Evolutionary conservation across 805 yeast species (phyloP).

Genomic region (Ogataea nonfermentans): DNA sequence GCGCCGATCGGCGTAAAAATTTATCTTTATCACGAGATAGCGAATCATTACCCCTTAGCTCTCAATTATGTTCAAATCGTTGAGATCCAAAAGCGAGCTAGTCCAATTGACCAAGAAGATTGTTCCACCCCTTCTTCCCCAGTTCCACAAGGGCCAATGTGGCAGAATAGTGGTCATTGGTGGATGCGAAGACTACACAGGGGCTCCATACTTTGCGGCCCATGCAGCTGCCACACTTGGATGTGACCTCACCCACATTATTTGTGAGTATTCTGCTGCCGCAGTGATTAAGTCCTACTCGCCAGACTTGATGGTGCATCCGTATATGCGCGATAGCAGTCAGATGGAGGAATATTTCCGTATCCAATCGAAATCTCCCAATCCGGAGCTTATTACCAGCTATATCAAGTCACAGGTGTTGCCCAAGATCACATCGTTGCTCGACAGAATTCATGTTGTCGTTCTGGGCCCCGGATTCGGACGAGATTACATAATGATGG

Average conservation of each 20-base stretch:
- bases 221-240: conserved; percentile 84
- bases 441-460: conserved; percentile 72
- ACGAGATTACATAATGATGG: conserved; percentile 67
- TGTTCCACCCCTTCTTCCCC: conserved; percentile 72
- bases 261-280: conserved; percentile 82
- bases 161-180: conserved; percentile 88
- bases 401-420: conserved; percentile 46
- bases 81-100: conserved; percentile 15
- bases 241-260: conserved; percentile 82
- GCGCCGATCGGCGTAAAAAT: conserved; percentile 5
- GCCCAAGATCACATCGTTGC: conserved; percentile 52
- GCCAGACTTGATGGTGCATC: conserved; percentile 96
- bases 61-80: conserved; percentile 9
- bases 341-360: conserved; percentile 20
- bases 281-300: conserved; percentile 80
- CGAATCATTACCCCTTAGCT: neutral
- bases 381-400: conserved; percentile 21
- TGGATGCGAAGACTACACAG: conserved; percentile 94
- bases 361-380: conserved; percentile 1
- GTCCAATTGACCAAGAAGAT: conserved; percentile 45
- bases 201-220: conserved; percentile 92
- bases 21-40: neutral
- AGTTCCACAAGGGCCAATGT: conserved; percentile 85
- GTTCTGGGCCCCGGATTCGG: conserved; percentile 96
- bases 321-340: conserved; percentile 60